Evolutionary conservation across 371 early-diverging fungal genomes (phyloP).

Genomic region (Chytridium lagenaria): DNA sequence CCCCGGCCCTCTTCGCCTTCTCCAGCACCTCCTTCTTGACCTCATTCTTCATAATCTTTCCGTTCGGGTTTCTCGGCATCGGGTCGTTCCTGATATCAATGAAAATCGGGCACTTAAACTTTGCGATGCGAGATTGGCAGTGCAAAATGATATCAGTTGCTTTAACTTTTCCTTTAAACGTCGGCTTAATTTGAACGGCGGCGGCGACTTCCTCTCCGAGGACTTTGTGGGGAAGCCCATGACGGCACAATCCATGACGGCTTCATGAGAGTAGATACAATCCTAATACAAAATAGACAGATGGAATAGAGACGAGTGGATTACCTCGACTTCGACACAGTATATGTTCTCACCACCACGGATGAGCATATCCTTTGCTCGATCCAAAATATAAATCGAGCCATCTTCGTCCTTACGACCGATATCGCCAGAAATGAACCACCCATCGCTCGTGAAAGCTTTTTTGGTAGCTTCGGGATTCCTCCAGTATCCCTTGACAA

Average conservation of each 20-base stretch:
- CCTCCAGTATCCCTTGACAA: constrained; percentile 41
- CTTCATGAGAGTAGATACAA: constrained; percentile 25
- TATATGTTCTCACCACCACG: constrained; percentile 43
- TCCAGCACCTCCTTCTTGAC: constrained; percentile 11
- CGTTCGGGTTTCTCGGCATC: constrained; percentile 29
- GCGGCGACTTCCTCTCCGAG: constrained; percentile 39
- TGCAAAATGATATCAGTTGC: constrained; percentile 7
- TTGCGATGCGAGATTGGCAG: constrained; percentile 22
- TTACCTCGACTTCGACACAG: constrained; percentile 37
- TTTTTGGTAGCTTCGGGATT: constrained; percentile 30
- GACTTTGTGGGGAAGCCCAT: constrained; percentile 32
- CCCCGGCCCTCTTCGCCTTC: constrained; percentile 5
- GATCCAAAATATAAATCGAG: constrained; percentile 36
- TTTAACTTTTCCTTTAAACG: not conserved
- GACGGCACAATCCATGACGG: constrained; percentile 31
- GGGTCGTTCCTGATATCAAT: constrained; percentile 27
- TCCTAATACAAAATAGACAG: constrained; percentile 11
- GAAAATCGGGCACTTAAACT: constrained; percentile 36
- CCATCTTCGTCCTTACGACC: constrained; percentile 37
- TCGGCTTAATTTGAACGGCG: constrained; percentile 19
- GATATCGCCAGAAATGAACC: constrained; percentile 38
- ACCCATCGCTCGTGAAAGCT: constrained; percentile 27
- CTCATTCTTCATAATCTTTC: constrained; percentile 35
- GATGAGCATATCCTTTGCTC: constrained; percentile 40
- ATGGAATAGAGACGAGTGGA: not conserved